A percentile compares a stretch with the other conserved stretches of the same genome.
phyloP scores from a whole-genome alignment of 345 rosid genomes.

The Camelina hispida region DNA sequence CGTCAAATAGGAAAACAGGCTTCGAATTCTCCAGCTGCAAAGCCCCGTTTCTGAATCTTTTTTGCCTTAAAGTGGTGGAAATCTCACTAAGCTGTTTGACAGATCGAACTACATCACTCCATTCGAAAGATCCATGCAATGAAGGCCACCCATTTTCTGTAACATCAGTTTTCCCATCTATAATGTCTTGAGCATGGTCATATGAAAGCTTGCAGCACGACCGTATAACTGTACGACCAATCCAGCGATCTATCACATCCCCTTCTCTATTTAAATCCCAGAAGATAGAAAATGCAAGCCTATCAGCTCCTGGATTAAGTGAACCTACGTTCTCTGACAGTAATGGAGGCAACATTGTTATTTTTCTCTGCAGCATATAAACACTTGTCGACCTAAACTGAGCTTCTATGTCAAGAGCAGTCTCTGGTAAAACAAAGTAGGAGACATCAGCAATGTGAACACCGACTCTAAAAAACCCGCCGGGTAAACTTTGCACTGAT shows the following conservation, averaged over 20 bases:
- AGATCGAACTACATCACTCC: conserved; percentile 67
- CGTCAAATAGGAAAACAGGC: conserved; percentile 61
- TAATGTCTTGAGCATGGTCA: conserved; percentile 72
- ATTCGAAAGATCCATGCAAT: conserved; percentile 69
- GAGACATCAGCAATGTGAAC: conserved; percentile 93
- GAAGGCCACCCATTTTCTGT: conserved; percentile 50
- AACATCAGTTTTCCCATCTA: conserved; percentile 49
- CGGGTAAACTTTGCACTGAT: conserved; percentile 67
- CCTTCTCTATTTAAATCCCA: conserved; percentile 73
- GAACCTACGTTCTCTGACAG: conserved; percentile 78
- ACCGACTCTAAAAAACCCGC: conserved; percentile 71
- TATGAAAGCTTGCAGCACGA: conserved; percentile 95
- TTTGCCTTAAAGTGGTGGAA: conserved; percentile 63
- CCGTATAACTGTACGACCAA: conserved; percentile 72
- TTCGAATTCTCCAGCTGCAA: conserved; percentile 67
- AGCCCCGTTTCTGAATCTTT: conserved; percentile 77
- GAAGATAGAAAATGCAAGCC: conserved; percentile 82
- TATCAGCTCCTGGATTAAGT: conserved; percentile 81
- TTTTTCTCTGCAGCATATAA: conserved; percentile 64
- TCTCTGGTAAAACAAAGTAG: conserved; percentile 81
- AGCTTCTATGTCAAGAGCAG: conserved; percentile 79
- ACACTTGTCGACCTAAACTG: conserved; percentile 79
- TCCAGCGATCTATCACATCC: conserved; percentile 71
- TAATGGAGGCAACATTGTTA: conserved; percentile 81
- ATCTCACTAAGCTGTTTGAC: conserved; percentile 61